These are phyloP conservation scores for Salix viminalis DNA, from an alignment of 345 rosid genomes.

Conservation along the genomic window DNA sequence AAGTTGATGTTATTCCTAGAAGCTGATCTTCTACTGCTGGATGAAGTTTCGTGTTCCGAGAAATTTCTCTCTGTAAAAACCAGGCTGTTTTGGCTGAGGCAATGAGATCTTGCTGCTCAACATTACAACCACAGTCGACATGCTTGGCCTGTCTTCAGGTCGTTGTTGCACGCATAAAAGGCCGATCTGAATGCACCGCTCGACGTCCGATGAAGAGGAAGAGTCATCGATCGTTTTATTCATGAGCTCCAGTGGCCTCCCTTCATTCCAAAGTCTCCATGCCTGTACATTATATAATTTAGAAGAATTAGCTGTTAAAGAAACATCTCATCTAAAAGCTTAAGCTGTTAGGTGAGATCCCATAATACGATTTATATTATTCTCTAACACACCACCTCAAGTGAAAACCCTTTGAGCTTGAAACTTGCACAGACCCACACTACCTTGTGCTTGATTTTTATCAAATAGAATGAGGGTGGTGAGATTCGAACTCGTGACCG, in stretches of 20 bases:
- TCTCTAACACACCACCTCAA: too few relatives aligned
- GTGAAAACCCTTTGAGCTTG: too few relatives aligned
- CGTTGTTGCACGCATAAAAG: conserved; percentile 41
- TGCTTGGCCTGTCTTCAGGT: conserved; percentile 41
- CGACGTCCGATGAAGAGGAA: conserved; percentile 14
- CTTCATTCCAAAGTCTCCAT: conserved; percentile 36
- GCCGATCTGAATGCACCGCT: conserved; percentile 39
- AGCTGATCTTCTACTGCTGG: conserved; percentile 12
- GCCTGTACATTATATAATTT: conserved; percentile 20
- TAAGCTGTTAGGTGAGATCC: too few relatives aligned
- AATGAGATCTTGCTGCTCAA: conserved; percentile 33
- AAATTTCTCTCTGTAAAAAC: conserved; percentile 31
- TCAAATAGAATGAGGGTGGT: too few relatives aligned
- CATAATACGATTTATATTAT: too few relatives aligned
- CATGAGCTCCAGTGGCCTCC: conserved; percentile 23
- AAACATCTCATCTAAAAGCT: too few relatives aligned
- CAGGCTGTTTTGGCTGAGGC: conserved; percentile 40
- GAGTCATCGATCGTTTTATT: conserved; percentile 5
- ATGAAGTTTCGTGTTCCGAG: conserved; percentile 21
- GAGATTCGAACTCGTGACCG: too few relatives aligned
- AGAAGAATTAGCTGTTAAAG: background rate
- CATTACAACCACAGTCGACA: conserved; percentile 43
- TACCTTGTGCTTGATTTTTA: too few relatives aligned
- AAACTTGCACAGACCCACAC: too few relatives aligned
- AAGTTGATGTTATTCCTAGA: conserved; percentile 27